phyloP scores from a whole-genome alignment of 345 rosid genomes.

The Lagerstroemia speciosa region DNA sequence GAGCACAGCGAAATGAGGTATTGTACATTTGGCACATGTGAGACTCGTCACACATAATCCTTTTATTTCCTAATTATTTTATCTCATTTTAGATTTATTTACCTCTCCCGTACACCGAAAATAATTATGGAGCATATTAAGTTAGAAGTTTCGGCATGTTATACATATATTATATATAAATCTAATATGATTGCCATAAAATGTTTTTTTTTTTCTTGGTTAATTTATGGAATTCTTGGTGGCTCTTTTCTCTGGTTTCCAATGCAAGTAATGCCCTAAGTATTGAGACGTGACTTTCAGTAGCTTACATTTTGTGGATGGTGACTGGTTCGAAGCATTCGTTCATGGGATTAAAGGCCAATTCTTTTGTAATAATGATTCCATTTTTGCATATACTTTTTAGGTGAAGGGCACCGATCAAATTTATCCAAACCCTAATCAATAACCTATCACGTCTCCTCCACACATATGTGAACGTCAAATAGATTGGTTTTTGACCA shows the following conservation, averaged over 20 bases:
- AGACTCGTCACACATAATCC: no score
- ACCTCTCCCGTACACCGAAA: no score
- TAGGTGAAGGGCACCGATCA: constrained; percentile 33
- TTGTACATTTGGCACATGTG: no score
- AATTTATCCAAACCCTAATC: constrained; percentile 7
- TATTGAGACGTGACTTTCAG: constrained; percentile 26
- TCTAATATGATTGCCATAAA: no score
- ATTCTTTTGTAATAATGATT: not conserved
- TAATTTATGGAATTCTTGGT: not conserved
- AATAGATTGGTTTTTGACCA: not conserved
- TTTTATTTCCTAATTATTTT: no score
- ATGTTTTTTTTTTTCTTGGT: no score
- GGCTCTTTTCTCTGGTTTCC: constrained; percentile 17
- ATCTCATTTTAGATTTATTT: no score
- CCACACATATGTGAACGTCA: no score
- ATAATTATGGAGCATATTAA: no score
- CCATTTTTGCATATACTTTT: not conserved
- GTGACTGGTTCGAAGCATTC: constrained; percentile 1
- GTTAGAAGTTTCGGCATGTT: not conserved
- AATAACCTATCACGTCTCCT: not conserved
- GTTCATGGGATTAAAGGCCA: constrained; percentile 3
- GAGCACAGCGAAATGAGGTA: no score
- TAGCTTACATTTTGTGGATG: constrained; percentile 5
- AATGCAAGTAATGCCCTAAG: constrained; percentile 10
- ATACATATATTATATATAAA: not conserved